phyloP scores from a whole-genome alignment of 306 rosid genomes.

The Casuarina cunninghamiana region DNA sequence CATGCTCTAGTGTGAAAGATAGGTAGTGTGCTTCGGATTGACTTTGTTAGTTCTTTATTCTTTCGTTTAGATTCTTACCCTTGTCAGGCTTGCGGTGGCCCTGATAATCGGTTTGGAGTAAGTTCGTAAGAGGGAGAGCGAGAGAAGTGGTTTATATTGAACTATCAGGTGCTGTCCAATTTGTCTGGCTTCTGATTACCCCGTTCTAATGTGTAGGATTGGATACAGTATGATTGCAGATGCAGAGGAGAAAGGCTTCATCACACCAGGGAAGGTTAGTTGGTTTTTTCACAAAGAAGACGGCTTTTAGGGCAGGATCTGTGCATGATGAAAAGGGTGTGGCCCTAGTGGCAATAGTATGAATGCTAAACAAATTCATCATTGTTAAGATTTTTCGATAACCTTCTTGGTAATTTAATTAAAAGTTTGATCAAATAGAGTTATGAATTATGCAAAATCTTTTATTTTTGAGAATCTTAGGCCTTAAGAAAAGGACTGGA shows the following conservation, averaged over 20 bases:
- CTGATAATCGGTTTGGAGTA: not conserved
- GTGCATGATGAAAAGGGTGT: conserved; percentile 5
- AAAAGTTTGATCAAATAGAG: not conserved
- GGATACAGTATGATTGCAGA: conserved; percentile 84
- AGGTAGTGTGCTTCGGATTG: conserved; percentile 37
- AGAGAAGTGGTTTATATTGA: not conserved
- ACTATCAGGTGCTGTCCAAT: not conserved
- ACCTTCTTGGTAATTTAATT: conserved; percentile 7
- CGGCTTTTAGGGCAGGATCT: not conserved
- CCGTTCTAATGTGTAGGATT: conserved; percentile 44
- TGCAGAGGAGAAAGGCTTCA: conserved; percentile 71
- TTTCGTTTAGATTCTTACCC: conserved; percentile 10
- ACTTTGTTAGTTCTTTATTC: not conserved
- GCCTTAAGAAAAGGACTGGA: not conserved
- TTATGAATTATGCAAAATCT: not conserved
- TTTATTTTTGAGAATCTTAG: not conserved
- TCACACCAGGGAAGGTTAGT: conserved; percentile 72
- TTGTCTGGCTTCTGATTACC: conserved; percentile 10
- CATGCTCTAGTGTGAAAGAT: conserved; percentile 83
- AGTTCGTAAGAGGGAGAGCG: not conserved
- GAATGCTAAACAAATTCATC: not conserved
- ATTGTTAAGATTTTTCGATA: not conserved
- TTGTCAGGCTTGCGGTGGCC: not conserved
- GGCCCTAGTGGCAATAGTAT: conserved; percentile 6
- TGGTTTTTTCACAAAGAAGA: conserved; percentile 5